A percentile compares a stretch with the other conserved stretches of the same genome.
Evolutionary conservation across 306 rosid species (phyloP).

Genomic region (Rosa persica): DNA sequence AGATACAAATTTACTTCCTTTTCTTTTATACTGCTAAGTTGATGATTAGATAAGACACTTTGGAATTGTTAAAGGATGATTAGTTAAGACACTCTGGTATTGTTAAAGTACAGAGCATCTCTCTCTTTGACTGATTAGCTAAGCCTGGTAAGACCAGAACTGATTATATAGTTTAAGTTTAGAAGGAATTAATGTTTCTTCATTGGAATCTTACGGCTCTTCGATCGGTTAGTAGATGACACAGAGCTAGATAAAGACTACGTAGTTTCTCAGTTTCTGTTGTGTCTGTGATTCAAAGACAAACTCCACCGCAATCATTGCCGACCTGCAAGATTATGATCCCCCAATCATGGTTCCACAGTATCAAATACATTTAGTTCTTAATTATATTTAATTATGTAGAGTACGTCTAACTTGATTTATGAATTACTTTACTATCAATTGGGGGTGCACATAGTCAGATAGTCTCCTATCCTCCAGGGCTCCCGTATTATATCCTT

Average conservation of each 20-base stretch:
- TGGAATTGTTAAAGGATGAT: conserved; percentile 4
- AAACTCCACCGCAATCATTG: conserved; percentile 49
- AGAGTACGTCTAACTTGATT: conserved; percentile 28
- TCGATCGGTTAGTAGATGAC: not conserved
- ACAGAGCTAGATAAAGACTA: conserved; percentile 18
- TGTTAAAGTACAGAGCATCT: conserved; percentile 29
- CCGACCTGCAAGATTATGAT: conserved; percentile 60
- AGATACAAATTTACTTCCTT: not conserved
- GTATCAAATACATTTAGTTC: not conserved
- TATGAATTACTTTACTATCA: conserved; percentile 5
- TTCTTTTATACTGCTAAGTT: not conserved
- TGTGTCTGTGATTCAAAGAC: conserved; percentile 57
- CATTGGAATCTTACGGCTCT: conserved; percentile 38
- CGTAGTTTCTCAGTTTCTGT: conserved; percentile 47
- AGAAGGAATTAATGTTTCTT: conserved; percentile 59
- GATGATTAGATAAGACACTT: not conserved
- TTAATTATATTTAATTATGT: conserved; percentile 15
- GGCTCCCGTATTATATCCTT: conserved; percentile 19
- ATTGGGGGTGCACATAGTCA: conserved; percentile 22
- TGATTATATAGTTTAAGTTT: conserved; percentile 12
- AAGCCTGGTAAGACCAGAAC: not conserved
- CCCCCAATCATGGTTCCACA: conserved; percentile 43
- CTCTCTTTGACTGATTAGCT: conserved; percentile 35
- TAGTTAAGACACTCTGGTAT: not conserved
- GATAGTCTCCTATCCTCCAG: conserved; percentile 34